These are phyloP conservation scores for Lactarius sanguifluus DNA, from an alignment of 768 basidiomycete genomes.

Conservation along the genomic window DNA sequence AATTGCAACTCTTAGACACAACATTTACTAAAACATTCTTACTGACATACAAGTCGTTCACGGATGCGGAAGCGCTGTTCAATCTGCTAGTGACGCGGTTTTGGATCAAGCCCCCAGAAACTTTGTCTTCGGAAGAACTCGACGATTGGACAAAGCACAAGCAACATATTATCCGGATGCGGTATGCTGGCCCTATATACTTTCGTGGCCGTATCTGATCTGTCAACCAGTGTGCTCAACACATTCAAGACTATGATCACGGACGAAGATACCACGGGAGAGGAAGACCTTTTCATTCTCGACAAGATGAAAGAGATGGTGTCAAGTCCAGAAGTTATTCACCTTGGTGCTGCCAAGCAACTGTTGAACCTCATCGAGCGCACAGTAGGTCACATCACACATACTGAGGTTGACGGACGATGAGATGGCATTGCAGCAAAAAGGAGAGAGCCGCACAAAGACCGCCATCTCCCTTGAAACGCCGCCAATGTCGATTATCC, in stretches of 20 bases:
- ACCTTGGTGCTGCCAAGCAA: constrained; percentile 71
- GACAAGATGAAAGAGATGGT: constrained; percentile 81
- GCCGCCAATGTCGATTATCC: constrained; percentile 75
- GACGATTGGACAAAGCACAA: constrained; percentile 84
- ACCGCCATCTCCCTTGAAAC: constrained; percentile 54
- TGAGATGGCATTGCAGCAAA: constrained; percentile 38
- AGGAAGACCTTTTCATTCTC: constrained; percentile 81
- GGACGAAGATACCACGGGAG: constrained; percentile 80
- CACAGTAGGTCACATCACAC: constrained; percentile 53
- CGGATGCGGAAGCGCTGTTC: constrained; percentile 77
- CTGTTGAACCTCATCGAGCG: constrained; percentile 74
- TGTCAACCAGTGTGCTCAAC: constrained; percentile 71
- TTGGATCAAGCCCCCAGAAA: constrained; percentile 70
- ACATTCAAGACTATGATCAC: constrained; percentile 87
- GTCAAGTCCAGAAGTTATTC: constrained; percentile 59
- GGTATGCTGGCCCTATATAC: constrained; percentile 47
- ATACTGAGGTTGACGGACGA: constrained; percentile 13
- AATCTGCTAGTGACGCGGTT: constrained; percentile 81
- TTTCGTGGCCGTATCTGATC: constrained; percentile 3
- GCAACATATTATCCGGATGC: constrained; percentile 81
- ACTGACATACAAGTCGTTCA: constrained; percentile 96
- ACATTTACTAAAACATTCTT: constrained; percentile 87
- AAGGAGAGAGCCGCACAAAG: constrained; percentile 58
- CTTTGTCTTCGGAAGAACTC: constrained; percentile 57
- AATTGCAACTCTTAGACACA: constrained; percentile 50